phyloP scores from a whole-genome alignment of 2,329 filamentous ascomycete genomes.

The Pseudogymnoascus sp. region DNA sequence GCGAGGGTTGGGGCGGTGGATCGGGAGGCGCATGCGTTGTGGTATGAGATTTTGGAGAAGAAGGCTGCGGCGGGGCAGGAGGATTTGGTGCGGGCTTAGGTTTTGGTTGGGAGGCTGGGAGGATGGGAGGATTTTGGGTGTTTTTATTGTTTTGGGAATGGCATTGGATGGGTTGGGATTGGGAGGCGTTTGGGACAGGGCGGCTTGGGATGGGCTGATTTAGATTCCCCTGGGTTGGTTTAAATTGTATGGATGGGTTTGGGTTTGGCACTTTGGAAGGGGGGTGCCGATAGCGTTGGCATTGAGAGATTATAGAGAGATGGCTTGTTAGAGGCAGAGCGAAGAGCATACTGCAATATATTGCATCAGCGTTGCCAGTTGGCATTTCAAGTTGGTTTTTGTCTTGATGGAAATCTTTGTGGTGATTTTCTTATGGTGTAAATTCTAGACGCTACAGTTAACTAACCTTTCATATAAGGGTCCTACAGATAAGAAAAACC shows the following conservation, averaged over 20 bases:
- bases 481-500: neutral
- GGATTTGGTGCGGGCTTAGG: conserved; percentile 36
- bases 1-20: conserved; percentile 61
- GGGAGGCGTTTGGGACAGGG: neutral
- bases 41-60: conserved; percentile 58
- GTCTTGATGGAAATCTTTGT: neutral
- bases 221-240: conserved; percentile 4
- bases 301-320: neutral
- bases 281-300: neutral
- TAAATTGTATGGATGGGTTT: conserved; percentile 3
- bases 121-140: neutral
- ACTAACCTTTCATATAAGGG: neutral
- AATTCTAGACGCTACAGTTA: neutral
- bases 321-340: neutral
- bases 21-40: conserved; percentile 58
- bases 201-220: neutral
- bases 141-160: neutral
- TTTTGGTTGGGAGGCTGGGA: neutral
- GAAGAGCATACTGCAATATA: conserved; percentile 6
- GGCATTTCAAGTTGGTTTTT: neutral
- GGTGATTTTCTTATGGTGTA: neutral
- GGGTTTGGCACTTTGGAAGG: conserved; percentile 3
- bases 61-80: conserved; percentile 56
- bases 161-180: neutral
- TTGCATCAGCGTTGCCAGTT: conserved; percentile 7